Conservation (phyloP, 495 filamentous ascomycete species). For the Cercophora sp. region DNA sequence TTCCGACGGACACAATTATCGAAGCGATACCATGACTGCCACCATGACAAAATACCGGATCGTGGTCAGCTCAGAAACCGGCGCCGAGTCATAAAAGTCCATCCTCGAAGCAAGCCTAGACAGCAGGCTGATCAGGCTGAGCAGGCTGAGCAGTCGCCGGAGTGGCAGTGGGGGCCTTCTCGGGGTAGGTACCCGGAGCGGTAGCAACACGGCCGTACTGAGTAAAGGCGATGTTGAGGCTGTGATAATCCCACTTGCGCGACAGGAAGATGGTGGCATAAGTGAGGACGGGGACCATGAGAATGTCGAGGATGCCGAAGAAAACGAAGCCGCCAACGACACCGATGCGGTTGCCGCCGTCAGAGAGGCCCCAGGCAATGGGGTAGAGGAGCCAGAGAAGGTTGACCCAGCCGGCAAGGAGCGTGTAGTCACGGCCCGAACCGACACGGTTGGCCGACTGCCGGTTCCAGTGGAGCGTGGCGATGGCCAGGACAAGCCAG, state of each 20-base stretch:
- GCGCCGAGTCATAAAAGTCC: too few relatives aligned
- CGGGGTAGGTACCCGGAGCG: slow-evolving; percentile 36
- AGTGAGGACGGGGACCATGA: slow-evolving; percentile 34
- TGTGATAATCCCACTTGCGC: slow-evolving; percentile 44
- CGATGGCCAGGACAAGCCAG: slow-evolving; percentile 31
- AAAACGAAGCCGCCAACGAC: slow-evolving; percentile 40
- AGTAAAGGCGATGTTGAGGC: slow-evolving; percentile 49
- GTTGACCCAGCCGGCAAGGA: slow-evolving; percentile 40
- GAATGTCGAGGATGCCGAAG: slow-evolving; percentile 44
- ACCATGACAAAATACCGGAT: too few relatives aligned
- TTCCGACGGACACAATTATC: too few relatives aligned
- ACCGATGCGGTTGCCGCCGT: slow-evolving; percentile 45
- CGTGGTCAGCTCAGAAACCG: too few relatives aligned
- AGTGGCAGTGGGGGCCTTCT: slow-evolving; percentile 35
- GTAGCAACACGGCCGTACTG: slow-evolving; percentile 48
- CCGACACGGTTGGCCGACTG: slow-evolving; percentile 34
- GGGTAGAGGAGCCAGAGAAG: slow-evolving; percentile 48
- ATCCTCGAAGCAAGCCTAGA: too few relatives aligned
- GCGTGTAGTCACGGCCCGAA: slow-evolving; percentile 35
- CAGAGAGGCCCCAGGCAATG: slow-evolving; percentile 43
- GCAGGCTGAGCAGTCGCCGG: not conserved
- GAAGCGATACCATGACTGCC: too few relatives aligned
- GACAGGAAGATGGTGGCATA: slow-evolving; percentile 37
- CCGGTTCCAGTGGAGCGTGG: slow-evolving; percentile 27
- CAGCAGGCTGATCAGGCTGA: too few relatives aligned